These are phyloP conservation scores for Colletotrichum paranaense DNA, from an alignment of 2,329 filamentous ascomycete genomes.

Conservation along the genomic window DNA sequence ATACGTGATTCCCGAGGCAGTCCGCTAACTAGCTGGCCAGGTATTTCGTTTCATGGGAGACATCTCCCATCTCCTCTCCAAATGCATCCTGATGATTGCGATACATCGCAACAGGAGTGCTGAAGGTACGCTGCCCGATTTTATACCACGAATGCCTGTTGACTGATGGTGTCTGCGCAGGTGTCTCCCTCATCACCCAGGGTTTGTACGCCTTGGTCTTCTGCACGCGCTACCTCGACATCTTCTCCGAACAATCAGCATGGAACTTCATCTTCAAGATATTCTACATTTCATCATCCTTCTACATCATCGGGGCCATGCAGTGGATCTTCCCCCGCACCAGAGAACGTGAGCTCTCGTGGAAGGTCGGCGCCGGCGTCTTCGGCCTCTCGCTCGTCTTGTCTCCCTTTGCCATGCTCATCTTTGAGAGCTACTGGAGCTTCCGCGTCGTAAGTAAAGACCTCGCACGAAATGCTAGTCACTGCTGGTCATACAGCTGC, in stretches of 20 bases:
- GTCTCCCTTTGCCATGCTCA: slow-evolving; percentile 78
- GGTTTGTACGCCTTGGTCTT: slow-evolving; percentile 89
- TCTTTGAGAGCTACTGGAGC: slow-evolving; percentile 67
- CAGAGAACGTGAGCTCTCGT: slow-evolving; percentile 91
- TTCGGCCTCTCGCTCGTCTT: slow-evolving; percentile 73
- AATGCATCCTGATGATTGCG: slow-evolving; percentile 89
- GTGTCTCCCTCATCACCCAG: slow-evolving; percentile 92
- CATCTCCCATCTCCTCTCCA: slow-evolving; percentile 85
- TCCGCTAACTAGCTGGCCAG: slow-evolving; percentile 46
- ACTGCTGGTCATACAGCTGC: background rate
- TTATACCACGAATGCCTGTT: background rate
- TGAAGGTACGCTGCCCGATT: slow-evolving; percentile 67
- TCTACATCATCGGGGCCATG: slow-evolving; percentile 92
- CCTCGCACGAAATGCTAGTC: background rate
- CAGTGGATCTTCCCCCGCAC: slow-evolving; percentile 86
- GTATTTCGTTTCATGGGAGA: slow-evolving; percentile 84
- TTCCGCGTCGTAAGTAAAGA: slow-evolving; percentile 60
- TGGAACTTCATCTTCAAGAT: slow-evolving; percentile 90
- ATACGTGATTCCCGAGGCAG: background rate
- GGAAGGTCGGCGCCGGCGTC: slow-evolving; percentile 84
- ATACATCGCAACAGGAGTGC: slow-evolving; percentile 90
- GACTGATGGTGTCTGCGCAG: slow-evolving; percentile 53
- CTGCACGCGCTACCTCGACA: slow-evolving; percentile 85
- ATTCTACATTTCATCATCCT: slow-evolving; percentile 85
- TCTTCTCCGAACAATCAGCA: slow-evolving; percentile 68